phyloP scores from a whole-genome alignment of 192 early-diverging fungal genomes.

The Oehlia diaphana region DNA sequence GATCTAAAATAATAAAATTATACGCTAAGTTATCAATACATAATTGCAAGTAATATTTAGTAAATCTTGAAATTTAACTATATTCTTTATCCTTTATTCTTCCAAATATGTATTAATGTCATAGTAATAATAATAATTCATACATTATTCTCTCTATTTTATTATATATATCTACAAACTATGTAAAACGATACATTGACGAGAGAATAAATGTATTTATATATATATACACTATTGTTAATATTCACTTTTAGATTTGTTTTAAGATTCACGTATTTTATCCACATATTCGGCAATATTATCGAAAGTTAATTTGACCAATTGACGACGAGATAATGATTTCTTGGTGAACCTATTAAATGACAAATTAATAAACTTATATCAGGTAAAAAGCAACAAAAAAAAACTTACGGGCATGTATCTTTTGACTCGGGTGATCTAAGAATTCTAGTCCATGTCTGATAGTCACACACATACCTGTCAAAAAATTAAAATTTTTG shows the following conservation, averaged over 20 bases:
- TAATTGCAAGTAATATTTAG: too few species aligned
- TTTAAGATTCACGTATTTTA: neutral
- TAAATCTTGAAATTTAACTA: neutral
- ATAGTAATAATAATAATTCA: too few species aligned
- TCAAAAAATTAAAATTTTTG: neutral
- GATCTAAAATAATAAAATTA: too few species aligned
- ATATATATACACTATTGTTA: neutral
- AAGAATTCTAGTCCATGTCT: constrained; percentile 1
- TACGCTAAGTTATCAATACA: too few species aligned
- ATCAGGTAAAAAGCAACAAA: neutral
- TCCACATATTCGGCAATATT: constrained; percentile 2
- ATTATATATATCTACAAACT: neutral
- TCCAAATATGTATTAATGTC: neutral
- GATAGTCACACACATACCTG: neutral
- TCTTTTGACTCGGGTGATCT: neutral
- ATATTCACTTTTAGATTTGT: neutral
- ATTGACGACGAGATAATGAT: constrained; percentile 1
- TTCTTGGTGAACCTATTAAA: neutral
- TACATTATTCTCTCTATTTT: neutral
- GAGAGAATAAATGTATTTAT: neutral
- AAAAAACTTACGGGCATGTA: constrained; percentile 5
- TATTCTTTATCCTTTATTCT: neutral
- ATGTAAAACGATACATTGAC: neutral
- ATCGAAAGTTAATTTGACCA: constrained; percentile 2
- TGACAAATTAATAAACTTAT: neutral